Base-by-base conservation (phyloP, 108 stramenopile genomes). In the Mayamaea pseudoterrestris region DNA sequence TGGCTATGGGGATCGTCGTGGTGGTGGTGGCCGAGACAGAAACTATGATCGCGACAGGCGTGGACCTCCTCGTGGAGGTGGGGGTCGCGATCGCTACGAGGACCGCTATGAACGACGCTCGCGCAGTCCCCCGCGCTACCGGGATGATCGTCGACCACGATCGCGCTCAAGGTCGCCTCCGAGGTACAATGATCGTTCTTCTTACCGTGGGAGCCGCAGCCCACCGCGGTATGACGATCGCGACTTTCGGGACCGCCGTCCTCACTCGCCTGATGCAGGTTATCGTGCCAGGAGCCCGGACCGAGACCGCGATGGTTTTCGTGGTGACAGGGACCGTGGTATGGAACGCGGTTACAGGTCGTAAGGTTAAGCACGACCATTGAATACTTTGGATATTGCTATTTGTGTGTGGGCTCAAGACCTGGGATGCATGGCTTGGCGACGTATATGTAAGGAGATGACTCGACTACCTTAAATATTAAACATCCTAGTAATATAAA, bases 1-100 rank as follows among this genome's bases (percentile, higher is more conserved):
- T 31, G 48, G 60, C 21, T 28, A 44, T 30, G 23, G 55, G 1
- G 36, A 50, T 17, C 58, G 58, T 55, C 27, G 62, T 27, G 63
- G 62, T n/a, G 30, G 30, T 17, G 48, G 43, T 45, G 55, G 64
- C n/a, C 46, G 73, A 42, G 59, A 61, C 29, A 40, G 54, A 45
- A 55, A 55, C 30, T 27, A 34, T n/a, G 32, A 39, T 5, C n/a
- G 26, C 2, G 24, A 30, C 12, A 29, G 60, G 28, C 34, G 65
- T 20, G 58, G 56, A 32, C 60, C 44, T 30, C 25, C 46, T 34
- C 41, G 65, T 29, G 71, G 67, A 35, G 57, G 66, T 11, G 61
- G 66, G 7, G 44, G 69, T 12, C 54, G 63, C 24, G 51, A 68
- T 39, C 47, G 54, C 40, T 41, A 41, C 40, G 47, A 51, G 17